Percentiles rank a stretch among this genome's conserved stretches.
Evolutionary conservation across 768 basidiomycete species (phyloP).

Genomic region (Suillus occidentalis): DNA sequence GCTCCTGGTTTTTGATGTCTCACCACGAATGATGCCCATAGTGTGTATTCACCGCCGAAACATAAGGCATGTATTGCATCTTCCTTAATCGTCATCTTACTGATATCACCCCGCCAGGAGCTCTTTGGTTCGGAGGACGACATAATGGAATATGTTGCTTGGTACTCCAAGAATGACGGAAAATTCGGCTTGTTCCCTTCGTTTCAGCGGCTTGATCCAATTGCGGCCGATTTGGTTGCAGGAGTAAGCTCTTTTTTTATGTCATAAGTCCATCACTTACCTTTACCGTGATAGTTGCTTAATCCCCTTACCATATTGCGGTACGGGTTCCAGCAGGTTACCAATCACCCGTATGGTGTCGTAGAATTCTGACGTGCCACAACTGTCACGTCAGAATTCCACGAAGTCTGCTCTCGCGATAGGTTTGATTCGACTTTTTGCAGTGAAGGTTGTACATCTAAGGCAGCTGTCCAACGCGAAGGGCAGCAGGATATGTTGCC

Average conservation of each 20-base stretch:
- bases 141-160: constrained; percentile 23
- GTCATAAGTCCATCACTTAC: background rate
- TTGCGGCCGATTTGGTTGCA: constrained; percentile 28
- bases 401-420: constrained; percentile 21
- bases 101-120: constrained; percentile 21
- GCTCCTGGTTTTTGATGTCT: background rate
- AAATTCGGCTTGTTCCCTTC: constrained; percentile 20
- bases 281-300: background rate
- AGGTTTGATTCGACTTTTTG: background rate
- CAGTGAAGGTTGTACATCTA: background rate
- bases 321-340: background rate
- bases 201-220: constrained; percentile 22
- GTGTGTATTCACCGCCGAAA: constrained; percentile 33
- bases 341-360: constrained; percentile 4
- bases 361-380: too few species aligned
- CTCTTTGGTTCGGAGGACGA: constrained; percentile 31
- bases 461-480: background rate
- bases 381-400: constrained; percentile 20
- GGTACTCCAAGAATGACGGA: constrained; percentile 11
- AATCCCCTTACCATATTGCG: background rate
- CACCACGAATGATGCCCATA: constrained; percentile 35
- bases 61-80: constrained; percentile 22
- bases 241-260: constrained; percentile 26
- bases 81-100: background rate
- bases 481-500: background rate